Base-by-base conservation (phyloP, 2,329 filamentous ascomycete species). In the Aureobasidium sp. region DNA sequence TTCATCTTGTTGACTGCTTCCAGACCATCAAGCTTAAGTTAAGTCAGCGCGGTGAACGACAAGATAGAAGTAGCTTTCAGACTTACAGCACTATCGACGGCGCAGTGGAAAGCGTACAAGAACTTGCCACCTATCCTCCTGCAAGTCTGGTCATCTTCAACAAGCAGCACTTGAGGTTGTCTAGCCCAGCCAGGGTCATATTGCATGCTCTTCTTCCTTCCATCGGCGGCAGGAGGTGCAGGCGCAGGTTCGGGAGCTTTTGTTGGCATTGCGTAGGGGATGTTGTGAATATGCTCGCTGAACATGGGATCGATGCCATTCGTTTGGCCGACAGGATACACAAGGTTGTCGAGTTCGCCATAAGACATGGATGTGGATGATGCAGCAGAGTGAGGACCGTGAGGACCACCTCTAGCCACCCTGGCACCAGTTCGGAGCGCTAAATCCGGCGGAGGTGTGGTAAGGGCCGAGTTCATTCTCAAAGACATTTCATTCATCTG, bases 301-400 rank as follows among this genome's bases (percentile, higher is more conserved):
- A 93, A 92, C 81, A 96, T 94, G 1, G 93, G 92, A 71, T 97
- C 92, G 66, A 97, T 97, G 59, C 92, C 92, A 66, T 95, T 90
- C 0, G 88, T 94, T 66, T 91, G 86, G 21, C 92, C 92, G 16
- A 96, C 91, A 0, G 93, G 92, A 71, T 97, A 97, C 10, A 97
- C 91, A 59, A 95, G 83, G 65, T 81, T 82, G 64, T 89, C 86
- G 48, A 88, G 73, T 61, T 88, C 85, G 14, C 78, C 78, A 42
- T 81, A 81, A 5, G 79, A 79, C 70, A 84, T 76, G 3, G 78
- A 77, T 42, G 77, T 80, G 1, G 83, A 82, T 3, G 77, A 72
- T 66, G 76, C 68, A 36, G 78, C 77, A 5, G 79, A 80, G 37
- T 77, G 75, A 14, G 75, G 75, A 29, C 68, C 69, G 5, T 68